Base-by-base conservation (phyloP, 805 yeast genomes). In the Blastobotrys parvus region DNA sequence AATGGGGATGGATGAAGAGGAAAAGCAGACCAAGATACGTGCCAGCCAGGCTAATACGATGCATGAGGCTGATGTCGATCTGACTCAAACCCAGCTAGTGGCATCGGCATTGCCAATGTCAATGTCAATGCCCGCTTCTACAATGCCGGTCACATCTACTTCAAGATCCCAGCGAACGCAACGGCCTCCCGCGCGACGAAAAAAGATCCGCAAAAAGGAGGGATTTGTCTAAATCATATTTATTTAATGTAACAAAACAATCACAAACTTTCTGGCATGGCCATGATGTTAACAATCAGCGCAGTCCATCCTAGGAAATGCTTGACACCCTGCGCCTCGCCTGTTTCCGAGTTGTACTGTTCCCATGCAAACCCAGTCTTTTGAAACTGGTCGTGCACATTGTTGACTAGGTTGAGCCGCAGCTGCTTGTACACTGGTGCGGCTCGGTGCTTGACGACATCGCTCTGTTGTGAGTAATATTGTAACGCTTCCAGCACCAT, bases 251-350 rank as follows among this genome's bases (percentile, higher is more conserved):
- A n/a, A n/a, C n/a, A n/a, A n/a, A 7, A 25, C 29, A 8, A 25
- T 25, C 11, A 25, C 21, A 60, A 39, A 30, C 39, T 49, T 45
- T 74, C 80, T 1, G 92, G 90, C 92, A 84, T 81, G 43, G 74
- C 72, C 90, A 92, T 82, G 57, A 92, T 84, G 48, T 77, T 69
- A 3, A 84, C 76, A 10, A 84, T 82, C 46, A 87, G 64, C 1
- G 94, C 78, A 1, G 97, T 80, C 98, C 98, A 92, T 1, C 98
- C 98, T 34, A 86, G 69, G 64, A 92, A 92, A 58, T 86, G 90
- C 60, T 83, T 80, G 7, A 90, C 89, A 5, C 97, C 89, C 51
- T 75, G 74, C 2, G 87, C 84, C 2, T 64, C 59, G 1, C 98
- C 98, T 6, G 78, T 77, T 11, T 54, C 58, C 48, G 86, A 90